Evolutionary conservation across 2,329 filamentous ascomycete genomes (phyloP), one percentile per base, ranked within the genome.

Genomic region (Penicillium fuscoglaucum): DNA sequence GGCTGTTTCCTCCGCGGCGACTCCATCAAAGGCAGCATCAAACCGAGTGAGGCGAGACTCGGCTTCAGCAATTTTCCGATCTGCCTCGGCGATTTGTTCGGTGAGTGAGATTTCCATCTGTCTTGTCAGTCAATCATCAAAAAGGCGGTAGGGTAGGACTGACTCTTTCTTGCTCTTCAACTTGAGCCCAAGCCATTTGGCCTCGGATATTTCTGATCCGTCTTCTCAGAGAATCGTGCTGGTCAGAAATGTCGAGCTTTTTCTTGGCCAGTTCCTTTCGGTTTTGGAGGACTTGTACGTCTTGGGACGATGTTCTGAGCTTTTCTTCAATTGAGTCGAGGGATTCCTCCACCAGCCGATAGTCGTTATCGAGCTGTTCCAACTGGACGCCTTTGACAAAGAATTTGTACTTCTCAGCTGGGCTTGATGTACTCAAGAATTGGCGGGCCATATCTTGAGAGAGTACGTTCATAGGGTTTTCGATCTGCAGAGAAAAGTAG

Each of bases 371-470:
- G 10, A 99, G 82, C 66, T 93, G 89, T 72, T 98, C 91, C 0
- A 99, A 84, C 68, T 98, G 93, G 0, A 96, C 96, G 28, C 95
- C 95, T 67, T 93, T 91, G 60, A 96, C 84, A 71, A 99, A 99
- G 70, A 97, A 97, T 66, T 91, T 95, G 81, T 98, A 99, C 73
- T 99, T 99, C 60, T 93, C 87, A 4, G 84, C 79, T 0, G 92
- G 85, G 2, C 87, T 90, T 13, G 95, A 93, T 37, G 88, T 85
- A 70, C 93, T 96, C 44, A 99, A 83, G 68, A 99, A 99, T 58
- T 96, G 90, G 12, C 95, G 87, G 12, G 95, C 95, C 75, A 93
- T 92, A 72, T 99, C 95, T 74, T 99, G 95, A 0, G 93, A 96
- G 19, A 99, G 82, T 7, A 98, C 90, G 59, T 96, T 98, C 79